Evolutionary conservation across 1,139 yeast species (phyloP).

Genomic region (Geotrichum citri-aurantii): DNA sequence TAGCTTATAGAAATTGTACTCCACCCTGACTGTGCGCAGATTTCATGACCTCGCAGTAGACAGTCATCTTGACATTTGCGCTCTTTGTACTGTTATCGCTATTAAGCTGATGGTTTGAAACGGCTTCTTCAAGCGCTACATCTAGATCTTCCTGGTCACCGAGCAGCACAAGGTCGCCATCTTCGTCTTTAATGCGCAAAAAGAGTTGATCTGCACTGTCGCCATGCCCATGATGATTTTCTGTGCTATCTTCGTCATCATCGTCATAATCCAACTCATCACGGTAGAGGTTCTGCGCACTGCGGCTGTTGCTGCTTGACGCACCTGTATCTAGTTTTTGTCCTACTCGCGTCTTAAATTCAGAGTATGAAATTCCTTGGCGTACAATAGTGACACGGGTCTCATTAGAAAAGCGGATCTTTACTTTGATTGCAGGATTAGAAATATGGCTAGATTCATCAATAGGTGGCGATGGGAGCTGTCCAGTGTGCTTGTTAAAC

Average conservation of each 20-base stretch:
- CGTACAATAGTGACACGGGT: conserved; percentile 13
- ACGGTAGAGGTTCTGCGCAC: not conserved
- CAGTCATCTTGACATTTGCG: not conserved
- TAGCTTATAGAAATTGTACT: not conserved
- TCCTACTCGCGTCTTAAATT: conserved; percentile 10
- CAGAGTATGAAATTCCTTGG: conserved; percentile 8
- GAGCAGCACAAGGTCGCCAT: conserved; percentile 9
- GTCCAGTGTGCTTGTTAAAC: not conserved
- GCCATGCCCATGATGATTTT: not conserved
- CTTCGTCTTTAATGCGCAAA: conserved; percentile 6
- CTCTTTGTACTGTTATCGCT: not conserved
- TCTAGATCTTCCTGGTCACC: conserved; percentile 12
- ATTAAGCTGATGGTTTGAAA: not conserved
- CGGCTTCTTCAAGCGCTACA: conserved; percentile 4
- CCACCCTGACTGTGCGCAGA: not conserved
- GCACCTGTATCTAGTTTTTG: conserved; percentile 5
- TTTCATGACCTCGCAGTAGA: not conserved
- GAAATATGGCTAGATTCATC: not conserved
- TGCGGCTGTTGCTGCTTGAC: not conserved
- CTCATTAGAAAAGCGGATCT: conserved; percentile 15
- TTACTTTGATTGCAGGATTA: conserved; percentile 8
- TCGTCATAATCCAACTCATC: not conserved
- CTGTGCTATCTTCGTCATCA: not conserved
- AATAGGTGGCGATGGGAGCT: not conserved
- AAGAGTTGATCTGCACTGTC: not conserved